These are phyloP conservation scores for Globisporangium canariense DNA, from an alignment of 352 stramenopile species.

Conservation along the genomic window DNA sequence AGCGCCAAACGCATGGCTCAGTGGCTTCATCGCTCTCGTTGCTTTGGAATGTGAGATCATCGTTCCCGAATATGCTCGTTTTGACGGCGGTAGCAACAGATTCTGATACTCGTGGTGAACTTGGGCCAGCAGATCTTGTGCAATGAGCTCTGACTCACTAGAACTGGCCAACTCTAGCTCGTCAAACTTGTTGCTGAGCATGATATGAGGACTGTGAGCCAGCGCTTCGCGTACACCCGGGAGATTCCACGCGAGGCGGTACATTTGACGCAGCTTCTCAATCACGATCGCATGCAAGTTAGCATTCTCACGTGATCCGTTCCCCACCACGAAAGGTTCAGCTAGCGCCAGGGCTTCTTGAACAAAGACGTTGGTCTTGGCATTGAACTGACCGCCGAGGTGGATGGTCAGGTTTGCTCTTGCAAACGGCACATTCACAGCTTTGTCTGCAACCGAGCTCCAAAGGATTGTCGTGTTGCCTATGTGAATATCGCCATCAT, in stretches of 20 bases:
- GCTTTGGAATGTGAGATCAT: background rate
- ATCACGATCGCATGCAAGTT: constrained; percentile 12
- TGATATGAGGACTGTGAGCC: constrained; percentile 40
- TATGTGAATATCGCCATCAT: background rate
- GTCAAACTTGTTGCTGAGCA: constrained; percentile 38
- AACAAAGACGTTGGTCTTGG: constrained; percentile 30
- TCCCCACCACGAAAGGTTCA: constrained; percentile 3
- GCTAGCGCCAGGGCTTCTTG: constrained; percentile 25
- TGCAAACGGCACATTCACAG: constrained; percentile 28
- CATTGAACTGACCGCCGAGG: constrained; percentile 46
- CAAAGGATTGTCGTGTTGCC: constrained; percentile 22
- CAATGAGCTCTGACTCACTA: constrained; percentile 20
- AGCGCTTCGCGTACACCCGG: constrained; percentile 47
- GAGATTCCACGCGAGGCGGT: constrained; percentile 53
- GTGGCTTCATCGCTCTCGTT: constrained; percentile 19
- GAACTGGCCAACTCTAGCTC: constrained; percentile 16
- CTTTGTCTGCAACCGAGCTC: constrained; percentile 27
- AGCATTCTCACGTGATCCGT: background rate
- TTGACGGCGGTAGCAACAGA: constrained; percentile 47
- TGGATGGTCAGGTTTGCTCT: constrained; percentile 48
- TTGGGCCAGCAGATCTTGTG: constrained; percentile 20
- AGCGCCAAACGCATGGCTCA: constrained; percentile 35
- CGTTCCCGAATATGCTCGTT: constrained; percentile 15
- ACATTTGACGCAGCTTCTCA: constrained; percentile 43
- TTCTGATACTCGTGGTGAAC: constrained; percentile 49